Conservation (phyloP, 768 basidiomycete species). For the Rubroboletus satanas region DNA sequence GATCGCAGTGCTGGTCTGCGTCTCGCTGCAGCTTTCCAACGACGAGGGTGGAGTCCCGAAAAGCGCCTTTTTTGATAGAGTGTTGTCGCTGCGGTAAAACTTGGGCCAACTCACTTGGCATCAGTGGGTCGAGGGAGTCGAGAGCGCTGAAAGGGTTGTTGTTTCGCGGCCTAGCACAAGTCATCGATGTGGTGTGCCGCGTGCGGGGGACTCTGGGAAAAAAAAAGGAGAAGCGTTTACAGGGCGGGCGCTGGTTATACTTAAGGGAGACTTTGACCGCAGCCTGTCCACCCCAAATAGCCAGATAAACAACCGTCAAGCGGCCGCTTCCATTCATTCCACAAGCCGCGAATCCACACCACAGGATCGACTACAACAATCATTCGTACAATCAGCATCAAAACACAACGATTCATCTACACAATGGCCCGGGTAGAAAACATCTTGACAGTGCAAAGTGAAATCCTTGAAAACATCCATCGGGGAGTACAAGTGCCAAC, state of each 20-base stretch:
- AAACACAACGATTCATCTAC: not conserved
- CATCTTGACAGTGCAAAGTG: not conserved
- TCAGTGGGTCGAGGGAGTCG: not conserved
- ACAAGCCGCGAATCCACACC: not conserved
- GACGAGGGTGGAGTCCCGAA: not conserved
- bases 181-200: constrained; percentile 2
- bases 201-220: not conserved
- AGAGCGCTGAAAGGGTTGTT: constrained; percentile 8
- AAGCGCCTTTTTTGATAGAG: not conserved
- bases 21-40: not conserved
- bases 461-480: not conserved
- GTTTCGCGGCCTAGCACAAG: not conserved
- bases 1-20: not conserved
- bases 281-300: constrained; percentile 8
- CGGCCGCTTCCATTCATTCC: not conserved
- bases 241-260: not conserved
- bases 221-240: not conserved
- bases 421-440: not conserved
- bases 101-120: not conserved
- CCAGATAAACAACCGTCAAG: constrained; percentile 22
- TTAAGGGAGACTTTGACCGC: not conserved
- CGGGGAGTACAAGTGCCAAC: not conserved
- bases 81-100: not conserved
- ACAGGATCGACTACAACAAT: not conserved
- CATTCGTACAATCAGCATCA: not conserved